Evolutionary conservation across 306 rosid species (phyloP).

Genomic region (Vigna reflexopilosa): DNA sequence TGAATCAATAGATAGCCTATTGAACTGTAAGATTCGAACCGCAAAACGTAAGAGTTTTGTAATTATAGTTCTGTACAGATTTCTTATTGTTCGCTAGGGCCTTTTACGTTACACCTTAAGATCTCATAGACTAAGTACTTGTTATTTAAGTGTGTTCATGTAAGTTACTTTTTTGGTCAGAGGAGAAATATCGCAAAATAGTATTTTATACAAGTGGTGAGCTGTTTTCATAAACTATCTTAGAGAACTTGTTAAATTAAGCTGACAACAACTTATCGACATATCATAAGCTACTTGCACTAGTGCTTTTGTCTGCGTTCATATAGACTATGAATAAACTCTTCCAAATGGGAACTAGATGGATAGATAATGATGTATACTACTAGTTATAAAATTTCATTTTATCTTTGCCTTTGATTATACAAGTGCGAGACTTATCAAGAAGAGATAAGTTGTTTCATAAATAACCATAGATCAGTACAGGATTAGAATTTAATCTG

Average conservation of each 20-base stretch:
- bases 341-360: not conserved
- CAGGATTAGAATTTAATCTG: too few relatives aligned
- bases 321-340: not conserved
- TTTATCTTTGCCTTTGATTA: slow-evolving; percentile 17
- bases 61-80: too few relatives aligned
- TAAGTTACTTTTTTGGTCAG: too few relatives aligned
- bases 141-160: too few relatives aligned
- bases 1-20: too few relatives aligned
- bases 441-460: not conserved
- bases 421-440: not conserved
- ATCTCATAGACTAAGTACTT: too few relatives aligned
- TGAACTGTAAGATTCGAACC: too few relatives aligned
- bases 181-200: too few relatives aligned
- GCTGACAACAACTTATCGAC: not conserved
- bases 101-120: not conserved
- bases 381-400: not conserved
- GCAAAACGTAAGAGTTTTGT: too few relatives aligned
- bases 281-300: not conserved
- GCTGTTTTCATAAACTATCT: not conserved
- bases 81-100: not conserved
- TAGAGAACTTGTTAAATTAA: not conserved
- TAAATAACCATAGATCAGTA: not conserved
- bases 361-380: not conserved
- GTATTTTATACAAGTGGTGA: not conserved
- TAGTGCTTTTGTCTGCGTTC: not conserved